Percentiles rank a stretch among this genome's conserved stretches.
Conservation (phyloP, 2,329 filamentous ascomycete genomes). For the Beauveria caledonica region DNA sequence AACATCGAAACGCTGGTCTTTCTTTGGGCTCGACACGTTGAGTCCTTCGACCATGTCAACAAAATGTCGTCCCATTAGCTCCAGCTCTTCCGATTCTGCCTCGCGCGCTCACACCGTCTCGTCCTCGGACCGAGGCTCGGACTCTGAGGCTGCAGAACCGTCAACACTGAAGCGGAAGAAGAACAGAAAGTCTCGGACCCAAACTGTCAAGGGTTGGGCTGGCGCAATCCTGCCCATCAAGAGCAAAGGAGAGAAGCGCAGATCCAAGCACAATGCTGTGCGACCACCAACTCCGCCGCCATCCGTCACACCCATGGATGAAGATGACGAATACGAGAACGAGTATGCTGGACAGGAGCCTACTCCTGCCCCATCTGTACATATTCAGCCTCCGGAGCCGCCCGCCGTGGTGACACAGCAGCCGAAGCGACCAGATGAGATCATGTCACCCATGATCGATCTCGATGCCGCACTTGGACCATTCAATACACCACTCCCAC, state of each 20-base stretch:
- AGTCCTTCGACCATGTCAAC: slow-evolving; percentile 36
- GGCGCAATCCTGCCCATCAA: slow-evolving; percentile 59
- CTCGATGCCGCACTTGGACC: slow-evolving; percentile 88
- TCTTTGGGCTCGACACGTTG: slow-evolving; percentile 53
- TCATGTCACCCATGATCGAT: slow-evolving; percentile 77
- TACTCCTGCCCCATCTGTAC: slow-evolving; percentile 13
- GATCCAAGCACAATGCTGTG: slow-evolving; percentile 29
- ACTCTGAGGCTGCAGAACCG: slow-evolving; percentile 20
- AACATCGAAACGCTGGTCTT: slow-evolving; percentile 51
- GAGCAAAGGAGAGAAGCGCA: slow-evolving; percentile 40
- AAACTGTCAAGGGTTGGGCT: slow-evolving; percentile 69
- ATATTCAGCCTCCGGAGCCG: slow-evolving; percentile 28
- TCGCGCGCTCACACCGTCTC: slow-evolving; percentile 21
- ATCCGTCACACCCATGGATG: slow-evolving; percentile 21
- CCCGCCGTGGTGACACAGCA: slow-evolving; percentile 24
- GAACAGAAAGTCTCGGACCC: slow-evolving; percentile 36
- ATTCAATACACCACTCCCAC: slow-evolving; percentile 69
- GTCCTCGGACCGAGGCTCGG: slow-evolving; percentile 29
- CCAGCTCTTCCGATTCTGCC: slow-evolving; percentile 35
- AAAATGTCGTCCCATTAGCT: slow-evolving; percentile 38
- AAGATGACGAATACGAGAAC: slow-evolving; percentile 23
- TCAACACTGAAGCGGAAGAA: slow-evolving; percentile 20
- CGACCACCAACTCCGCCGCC: slow-evolving; percentile 41
- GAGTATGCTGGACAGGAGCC: slow-evolving; percentile 13
- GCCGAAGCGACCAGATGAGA: slow-evolving; percentile 43